Percentiles rank a stretch among this genome's conserved stretches.
phyloP scores from a whole-genome alignment of 2,329 filamentous ascomycete species.

The Penicillium concentricum region DNA sequence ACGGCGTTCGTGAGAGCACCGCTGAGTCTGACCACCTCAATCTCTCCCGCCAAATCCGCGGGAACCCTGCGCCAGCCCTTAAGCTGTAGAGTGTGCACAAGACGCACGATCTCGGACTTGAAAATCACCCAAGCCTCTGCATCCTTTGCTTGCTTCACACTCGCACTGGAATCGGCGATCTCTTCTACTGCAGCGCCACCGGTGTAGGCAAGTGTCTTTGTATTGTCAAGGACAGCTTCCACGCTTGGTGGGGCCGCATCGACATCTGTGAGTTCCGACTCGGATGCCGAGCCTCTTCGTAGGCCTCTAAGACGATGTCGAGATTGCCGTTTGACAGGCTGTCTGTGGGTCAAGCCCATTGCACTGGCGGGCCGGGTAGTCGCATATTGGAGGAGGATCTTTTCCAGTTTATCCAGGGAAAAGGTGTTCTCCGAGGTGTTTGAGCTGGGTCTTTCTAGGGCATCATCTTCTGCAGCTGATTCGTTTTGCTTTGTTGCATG shows the following conservation, averaged over 20 bases:
- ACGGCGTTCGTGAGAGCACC: constrained; percentile 95
- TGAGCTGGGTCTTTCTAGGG: constrained; percentile 44
- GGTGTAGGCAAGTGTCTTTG: constrained; percentile 77
- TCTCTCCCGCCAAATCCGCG: constrained; percentile 42
- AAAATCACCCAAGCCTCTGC: constrained; percentile 78
- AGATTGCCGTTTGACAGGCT: constrained; percentile 22
- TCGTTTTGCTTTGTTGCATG: constrained; percentile 35
- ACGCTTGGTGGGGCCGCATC: constrained; percentile 81
- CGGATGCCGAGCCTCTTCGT: constrained; percentile 62
- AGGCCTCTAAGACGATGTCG: constrained; percentile 40
- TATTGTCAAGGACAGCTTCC: constrained; percentile 83
- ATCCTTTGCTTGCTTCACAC: constrained; percentile 62
- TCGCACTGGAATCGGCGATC: constrained; percentile 42
- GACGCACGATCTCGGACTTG: constrained; percentile 86
- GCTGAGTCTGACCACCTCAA: constrained; percentile 58
- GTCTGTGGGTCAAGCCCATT: constrained; percentile 12
- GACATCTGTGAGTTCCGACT: constrained; percentile 81
- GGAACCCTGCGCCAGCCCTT: constrained; percentile 89
- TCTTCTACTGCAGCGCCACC: constrained; percentile 51
- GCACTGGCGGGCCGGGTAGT: constrained; percentile 30
- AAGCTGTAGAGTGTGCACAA: constrained; percentile 82
- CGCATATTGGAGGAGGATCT: constrained; percentile 56
- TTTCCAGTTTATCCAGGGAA: constrained; percentile 77
- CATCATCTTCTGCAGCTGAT: constrained; percentile 25
- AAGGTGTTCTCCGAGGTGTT: constrained; percentile 66